Base-by-base conservation (phyloP, 331 rosid genomes). In the Spiraea crenata region DNA sequence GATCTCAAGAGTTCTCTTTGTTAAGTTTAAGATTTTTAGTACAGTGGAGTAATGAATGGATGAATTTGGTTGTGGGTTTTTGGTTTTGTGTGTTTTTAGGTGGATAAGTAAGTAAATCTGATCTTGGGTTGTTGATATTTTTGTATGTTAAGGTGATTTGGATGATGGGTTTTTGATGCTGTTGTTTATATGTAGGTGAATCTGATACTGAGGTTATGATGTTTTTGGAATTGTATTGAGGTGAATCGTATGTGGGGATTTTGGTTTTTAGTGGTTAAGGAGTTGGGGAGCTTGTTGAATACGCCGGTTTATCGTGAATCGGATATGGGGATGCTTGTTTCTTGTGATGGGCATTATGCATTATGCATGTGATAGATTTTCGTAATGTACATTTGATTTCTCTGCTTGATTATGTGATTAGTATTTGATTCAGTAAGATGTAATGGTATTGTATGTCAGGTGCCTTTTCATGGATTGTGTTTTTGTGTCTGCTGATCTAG, bases 21-120 rank as follows among this genome's bases (percentile, higher is more conserved):
- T 50, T 67, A 19, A 67, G 58, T 52, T 60, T 17, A 3, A 51
- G 16, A 19, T 49, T 47, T 56, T 46, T 7, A 1, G 5, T 70
- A 41, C 20, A 7, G 15, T 46, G 2, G 42, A 41, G 9, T 63
- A 10, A 10, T 62, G 13, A 42, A 35, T n/a, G 25, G 60, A 19
- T 10, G 78, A 67, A 59, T 51, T 44, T 65, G 60, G 45, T 46
- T 20, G 6, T 80, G 38, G 34, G 10, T 50, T 61, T 39, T 71
- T 55, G 60, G 38, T 71, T 71, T 15, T 63, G 51, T 35, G 54
- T 63, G 12, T 74, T 45, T 12, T 7, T 25, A 25, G 31, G 31
- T 25, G 31, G 31, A 25, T 25, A 25, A 25, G 31, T 2, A 14
- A 34, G 61, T 38, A 38, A 40, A 10, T 57, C 17, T 42, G 19